Percentiles rank a stretch among this genome's conserved stretches.
Evolutionary conservation across 768 basidiomycete genomes (phyloP).

Genomic region (Obba rivulosa): DNA sequence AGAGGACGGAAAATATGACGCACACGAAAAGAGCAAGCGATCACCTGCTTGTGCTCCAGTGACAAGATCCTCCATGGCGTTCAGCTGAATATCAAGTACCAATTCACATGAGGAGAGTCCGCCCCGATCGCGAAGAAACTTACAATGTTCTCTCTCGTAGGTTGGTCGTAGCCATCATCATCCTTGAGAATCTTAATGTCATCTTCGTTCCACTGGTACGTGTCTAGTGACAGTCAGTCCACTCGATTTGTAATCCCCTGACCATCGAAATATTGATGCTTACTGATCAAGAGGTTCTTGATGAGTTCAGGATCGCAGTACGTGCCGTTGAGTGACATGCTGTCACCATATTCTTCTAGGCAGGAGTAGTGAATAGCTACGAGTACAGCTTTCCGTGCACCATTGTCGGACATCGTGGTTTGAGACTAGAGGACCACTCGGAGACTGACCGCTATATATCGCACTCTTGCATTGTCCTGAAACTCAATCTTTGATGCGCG

Average conservation of each 20-base stretch:
- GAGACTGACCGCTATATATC: too few species aligned
- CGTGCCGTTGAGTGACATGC: constrained; percentile 25
- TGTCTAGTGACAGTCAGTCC: constrained; percentile 18
- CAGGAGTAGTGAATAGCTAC: constrained; percentile 10
- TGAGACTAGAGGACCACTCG: too few species aligned
- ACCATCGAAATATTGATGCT: neutral
- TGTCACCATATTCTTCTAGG: neutral
- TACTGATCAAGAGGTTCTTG: constrained; percentile 32
- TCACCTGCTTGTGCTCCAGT: constrained; percentile 41
- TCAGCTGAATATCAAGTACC: constrained; percentile 28
- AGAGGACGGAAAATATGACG: constrained; percentile 13
- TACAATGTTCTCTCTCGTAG: constrained; percentile 43
- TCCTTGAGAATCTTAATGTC: constrained; percentile 44
- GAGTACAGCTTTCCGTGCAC: constrained; percentile 2
- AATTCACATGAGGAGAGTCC: too few species aligned
- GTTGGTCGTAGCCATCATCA: constrained; percentile 25
- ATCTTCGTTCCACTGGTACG: constrained; percentile 31
- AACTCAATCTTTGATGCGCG: too few species aligned
- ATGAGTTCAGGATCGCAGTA: constrained; percentile 33
- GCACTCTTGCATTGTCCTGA: too few species aligned
- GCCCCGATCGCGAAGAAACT: constrained; percentile 5
- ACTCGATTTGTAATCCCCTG: neutral
- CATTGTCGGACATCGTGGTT: too few species aligned
- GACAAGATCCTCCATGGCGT: constrained; percentile 40
- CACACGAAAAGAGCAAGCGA: constrained; percentile 55